phyloP scores from a whole-genome alignment of 2,329 filamentous ascomycete genomes.

The Paramyrothecium sp. region DNA sequence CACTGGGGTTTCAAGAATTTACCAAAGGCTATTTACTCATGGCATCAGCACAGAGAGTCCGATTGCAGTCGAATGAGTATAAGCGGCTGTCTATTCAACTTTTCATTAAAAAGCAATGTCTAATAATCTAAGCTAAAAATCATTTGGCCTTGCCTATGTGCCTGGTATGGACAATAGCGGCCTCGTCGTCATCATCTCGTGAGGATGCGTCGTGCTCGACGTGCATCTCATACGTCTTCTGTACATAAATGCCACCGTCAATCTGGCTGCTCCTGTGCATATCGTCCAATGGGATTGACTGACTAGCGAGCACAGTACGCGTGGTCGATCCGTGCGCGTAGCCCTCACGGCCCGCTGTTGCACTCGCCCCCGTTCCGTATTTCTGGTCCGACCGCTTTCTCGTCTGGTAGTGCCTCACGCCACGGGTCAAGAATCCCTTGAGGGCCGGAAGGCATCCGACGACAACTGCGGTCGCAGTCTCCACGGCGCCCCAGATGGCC shows the following conservation, averaged over 20 bases:
- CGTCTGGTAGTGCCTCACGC: conserved; percentile 8
- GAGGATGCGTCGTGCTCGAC: too few species aligned
- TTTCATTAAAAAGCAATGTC: too few species aligned
- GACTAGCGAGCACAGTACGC: conserved; percentile 6
- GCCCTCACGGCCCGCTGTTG: neutral
- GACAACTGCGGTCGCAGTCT: conserved; percentile 10
- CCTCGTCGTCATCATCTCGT: conserved; percentile 4
- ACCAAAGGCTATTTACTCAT: too few species aligned
- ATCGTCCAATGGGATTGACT: conserved; percentile 14
- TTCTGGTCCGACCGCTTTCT: conserved; percentile 3
- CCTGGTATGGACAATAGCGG: conserved; percentile 1
- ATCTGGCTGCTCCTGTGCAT: conserved; percentile 9
- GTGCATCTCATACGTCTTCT: conserved; percentile 7
- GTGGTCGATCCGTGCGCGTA: conserved; percentile 1
- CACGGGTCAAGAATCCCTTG: conserved; percentile 12
- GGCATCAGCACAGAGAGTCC: too few species aligned
- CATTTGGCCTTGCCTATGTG: too few species aligned
- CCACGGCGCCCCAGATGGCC: neutral
- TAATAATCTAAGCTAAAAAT: too few species aligned
- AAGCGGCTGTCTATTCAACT: too few species aligned
- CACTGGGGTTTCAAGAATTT: too few species aligned
- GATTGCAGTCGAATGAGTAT: too few species aligned
- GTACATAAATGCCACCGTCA: conserved; percentile 13
- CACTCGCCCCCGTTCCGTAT: neutral
- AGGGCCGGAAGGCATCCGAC: conserved; percentile 18